Evolutionary conservation across 2,329 filamentous ascomycete genomes (phyloP).

Genomic region (Seiridium cupressi): DNA sequence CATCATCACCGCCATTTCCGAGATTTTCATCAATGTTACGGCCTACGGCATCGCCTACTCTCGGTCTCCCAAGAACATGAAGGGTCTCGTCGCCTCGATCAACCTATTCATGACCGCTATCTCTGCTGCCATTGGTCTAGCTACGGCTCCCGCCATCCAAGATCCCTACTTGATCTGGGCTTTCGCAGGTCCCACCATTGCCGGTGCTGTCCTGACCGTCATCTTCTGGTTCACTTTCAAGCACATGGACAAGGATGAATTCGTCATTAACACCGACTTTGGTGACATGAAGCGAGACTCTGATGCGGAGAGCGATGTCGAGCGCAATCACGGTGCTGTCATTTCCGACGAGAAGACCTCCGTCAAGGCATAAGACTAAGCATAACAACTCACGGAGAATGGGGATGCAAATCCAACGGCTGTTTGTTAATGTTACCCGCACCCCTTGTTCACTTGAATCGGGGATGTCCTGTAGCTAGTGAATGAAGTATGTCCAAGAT

Average conservation of each 20-base stretch:
- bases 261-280: conserved; percentile 26
- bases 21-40: conserved; percentile 54
- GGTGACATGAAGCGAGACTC: conserved; percentile 25
- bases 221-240: conserved; percentile 27
- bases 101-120: conserved; percentile 71
- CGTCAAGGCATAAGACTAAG: neutral
- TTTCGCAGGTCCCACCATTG: conserved; percentile 27
- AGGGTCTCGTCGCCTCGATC: conserved; percentile 69
- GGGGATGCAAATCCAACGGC: neutral
- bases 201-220: conserved; percentile 21
- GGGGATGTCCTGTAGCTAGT: neutral
- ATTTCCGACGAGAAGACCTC: conserved; percentile 6
- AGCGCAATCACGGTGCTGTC: conserved; percentile 6
- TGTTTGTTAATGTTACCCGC: neutral
- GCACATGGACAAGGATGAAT: conserved; percentile 26
- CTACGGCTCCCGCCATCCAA: conserved; percentile 38
- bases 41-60: conserved; percentile 75
- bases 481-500: no score
- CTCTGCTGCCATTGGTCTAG: conserved; percentile 64
- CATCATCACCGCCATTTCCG: conserved; percentile 49
- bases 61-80: conserved; percentile 79
- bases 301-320: conserved; percentile 22
- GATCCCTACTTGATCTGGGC: conserved; percentile 47
- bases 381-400: no score
- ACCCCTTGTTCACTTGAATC: neutral